Base-by-base conservation (phyloP, 2,329 filamentous ascomycete genomes). In the Phaeomoniella chlamydospora region DNA sequence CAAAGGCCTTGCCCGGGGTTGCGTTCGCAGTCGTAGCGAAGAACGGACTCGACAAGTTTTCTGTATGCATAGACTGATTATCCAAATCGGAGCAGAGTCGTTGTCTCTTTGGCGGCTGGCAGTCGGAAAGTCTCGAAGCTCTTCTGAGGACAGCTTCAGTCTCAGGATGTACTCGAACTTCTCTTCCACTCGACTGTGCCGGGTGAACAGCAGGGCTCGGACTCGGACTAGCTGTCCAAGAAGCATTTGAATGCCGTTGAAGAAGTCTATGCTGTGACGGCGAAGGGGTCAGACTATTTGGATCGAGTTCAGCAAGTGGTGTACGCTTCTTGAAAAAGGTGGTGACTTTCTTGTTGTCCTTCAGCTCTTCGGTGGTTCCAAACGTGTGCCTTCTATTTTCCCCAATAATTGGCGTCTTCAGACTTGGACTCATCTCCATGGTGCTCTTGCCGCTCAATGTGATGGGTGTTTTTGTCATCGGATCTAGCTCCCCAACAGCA, bases 401-500 rank as follows among this genome's bases (percentile, higher is more conserved):
- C 17, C 50, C 36, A n/a, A 52, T 18, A 5, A 18, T 38, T 13
- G 13, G 11, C 29, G 12, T 40, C 32, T 36, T 50, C 43, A 38
- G 46, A 46, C 36, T 45, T n/a, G 22, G 22, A 9, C n/a, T 32
- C 33, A 4, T 26, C 10, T 13, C 15, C 15, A 12, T 16, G 5
- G 42, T 39, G 13, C 9, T 9, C 22, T 26, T 26, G n/a, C 9
- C 22, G 6, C 22, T 26, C 22, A 26, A 6, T 26, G 22, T 6
- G 77, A 67, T 2, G 67, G 69, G 40, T 77, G 55, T 26, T 56
- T 94, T 96, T 1, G 86, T 92, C 45, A 88, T 90, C 2, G 90
- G 90, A 53, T 96, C 80, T 32, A 94, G 58, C 45, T 94, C 81
- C 22, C 90, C 90, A 26, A 55, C 63, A 15, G 90, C 85, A 39